phyloP scores from a whole-genome alignment of 1,284 basidiomycete genomes.

The Tetrapyrgos nigripes region DNA sequence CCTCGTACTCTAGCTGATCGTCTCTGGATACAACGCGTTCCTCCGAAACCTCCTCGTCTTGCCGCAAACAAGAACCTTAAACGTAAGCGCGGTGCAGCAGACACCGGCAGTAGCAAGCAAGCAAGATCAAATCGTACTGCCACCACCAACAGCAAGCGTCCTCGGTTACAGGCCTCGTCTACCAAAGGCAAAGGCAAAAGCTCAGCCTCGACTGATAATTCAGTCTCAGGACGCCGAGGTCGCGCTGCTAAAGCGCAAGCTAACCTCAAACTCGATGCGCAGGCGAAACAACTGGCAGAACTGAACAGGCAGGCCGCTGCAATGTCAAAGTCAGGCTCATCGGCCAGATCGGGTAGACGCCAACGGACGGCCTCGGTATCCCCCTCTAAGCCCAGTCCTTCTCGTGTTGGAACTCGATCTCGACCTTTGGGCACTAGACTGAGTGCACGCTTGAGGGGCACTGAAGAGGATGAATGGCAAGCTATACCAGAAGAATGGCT shows the following conservation, averaged over 20 bases:
- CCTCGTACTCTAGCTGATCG: constrained; percentile 62
- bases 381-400: not conserved
- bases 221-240: constrained; percentile 42
- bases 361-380: not conserved
- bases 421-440: constrained; percentile 62
- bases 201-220: constrained; percentile 15
- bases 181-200: constrained; percentile 22
- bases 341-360: not conserved
- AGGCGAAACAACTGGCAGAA: constrained; percentile 71
- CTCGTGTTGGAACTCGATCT: constrained; percentile 16
- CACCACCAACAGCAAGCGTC: constrained; percentile 33
- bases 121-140: constrained; percentile 22
- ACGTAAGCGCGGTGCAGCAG: constrained; percentile 54
- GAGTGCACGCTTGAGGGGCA: constrained; percentile 69
- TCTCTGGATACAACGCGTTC: constrained; percentile 84
- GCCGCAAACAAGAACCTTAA: constrained; percentile 44
- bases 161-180: constrained; percentile 32
- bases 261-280: constrained; percentile 68
- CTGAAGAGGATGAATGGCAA: constrained; percentile 76
- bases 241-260: constrained; percentile 75
- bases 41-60: constrained; percentile 54
- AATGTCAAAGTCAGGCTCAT: constrained; percentile 11
- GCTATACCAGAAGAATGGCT: constrained; percentile 81
- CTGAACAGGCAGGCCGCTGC: constrained; percentile 57
- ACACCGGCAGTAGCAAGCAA: constrained; percentile 32